Evolutionary conservation across 2,329 filamentous ascomycete species (phyloP).

Genomic region (Talaromyces sp.): DNA sequence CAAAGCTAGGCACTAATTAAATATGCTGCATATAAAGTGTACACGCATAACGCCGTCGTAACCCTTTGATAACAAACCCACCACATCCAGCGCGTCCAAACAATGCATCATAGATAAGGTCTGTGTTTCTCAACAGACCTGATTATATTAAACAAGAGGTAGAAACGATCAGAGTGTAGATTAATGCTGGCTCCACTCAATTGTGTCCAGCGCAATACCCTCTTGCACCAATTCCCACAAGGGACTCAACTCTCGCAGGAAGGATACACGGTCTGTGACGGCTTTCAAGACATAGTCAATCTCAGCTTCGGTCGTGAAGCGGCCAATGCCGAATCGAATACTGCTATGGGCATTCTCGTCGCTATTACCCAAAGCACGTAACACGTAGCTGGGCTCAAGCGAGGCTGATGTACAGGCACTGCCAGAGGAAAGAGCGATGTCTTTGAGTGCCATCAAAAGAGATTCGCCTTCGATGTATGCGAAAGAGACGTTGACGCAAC

Average conservation of each 20-base stretch:
- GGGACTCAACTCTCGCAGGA: constrained; percentile 89
- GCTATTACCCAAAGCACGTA: constrained; percentile 88
- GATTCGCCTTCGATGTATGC: constrained; percentile 98
- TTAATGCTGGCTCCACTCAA: constrained; percentile 97
- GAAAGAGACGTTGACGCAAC: constrained; percentile 97
- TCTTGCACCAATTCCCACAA: constrained; percentile 98
- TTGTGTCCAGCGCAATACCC: constrained; percentile 89
- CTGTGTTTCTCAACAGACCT: constrained; percentile 6
- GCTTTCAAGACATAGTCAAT: constrained; percentile 95
- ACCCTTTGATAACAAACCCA: constrained; percentile 14
- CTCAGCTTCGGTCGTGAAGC: constrained; percentile 91
- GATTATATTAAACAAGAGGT: neutral
- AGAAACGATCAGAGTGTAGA: neutral
- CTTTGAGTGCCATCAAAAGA: constrained; percentile 94
- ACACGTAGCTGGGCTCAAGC: constrained; percentile 90
- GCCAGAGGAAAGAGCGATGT: constrained; percentile 93
- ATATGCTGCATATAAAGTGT: constrained; percentile 16
- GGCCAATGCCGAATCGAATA: constrained; percentile 94
- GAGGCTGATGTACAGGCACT: constrained; percentile 97
- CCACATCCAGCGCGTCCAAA: constrained; percentile 14
- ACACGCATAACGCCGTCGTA: constrained; percentile 24
- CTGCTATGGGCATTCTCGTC: constrained; percentile 97
- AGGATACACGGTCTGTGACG: constrained; percentile 81
- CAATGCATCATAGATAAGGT: constrained; percentile 13
- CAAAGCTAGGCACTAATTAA: constrained; percentile 6